A percentile compares a stretch with the other conserved stretches of the same genome.
phyloP scores from a whole-genome alignment of 305 asterid species.

The Rubia occidens region DNA sequence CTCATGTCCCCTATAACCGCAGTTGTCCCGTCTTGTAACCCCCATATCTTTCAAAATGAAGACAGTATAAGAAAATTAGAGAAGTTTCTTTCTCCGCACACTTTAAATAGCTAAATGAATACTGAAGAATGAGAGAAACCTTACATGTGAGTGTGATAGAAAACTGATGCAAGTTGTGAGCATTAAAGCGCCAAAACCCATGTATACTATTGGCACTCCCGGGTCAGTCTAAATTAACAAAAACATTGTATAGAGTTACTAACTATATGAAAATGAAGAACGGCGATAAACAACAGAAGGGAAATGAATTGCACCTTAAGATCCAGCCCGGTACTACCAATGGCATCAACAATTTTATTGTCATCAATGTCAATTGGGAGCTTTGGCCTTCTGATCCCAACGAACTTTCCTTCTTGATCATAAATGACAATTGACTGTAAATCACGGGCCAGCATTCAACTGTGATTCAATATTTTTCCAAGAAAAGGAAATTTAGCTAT shows the following conservation, averaged over 20 bases:
- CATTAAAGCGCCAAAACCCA: conserved; percentile 83
- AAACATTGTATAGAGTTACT: neutral
- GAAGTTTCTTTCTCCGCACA: neutral
- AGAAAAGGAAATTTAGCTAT: neutral
- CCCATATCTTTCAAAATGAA: conserved; percentile 55
- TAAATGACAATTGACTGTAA: conserved; percentile 77
- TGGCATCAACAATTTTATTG: conserved; percentile 47
- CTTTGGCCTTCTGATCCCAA: conserved; percentile 66
- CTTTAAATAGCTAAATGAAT: neutral
- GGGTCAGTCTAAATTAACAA: conserved; percentile 57
- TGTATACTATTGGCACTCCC: conserved; percentile 73
- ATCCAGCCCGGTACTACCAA: conserved; percentile 74
- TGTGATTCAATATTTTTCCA: conserved; percentile 8
- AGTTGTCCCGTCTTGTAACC: conserved; percentile 66
- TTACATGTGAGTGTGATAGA: conserved; percentile 78
- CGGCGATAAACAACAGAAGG: neutral
- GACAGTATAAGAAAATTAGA: conserved; percentile 14
- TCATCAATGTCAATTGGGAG: conserved; percentile 79
- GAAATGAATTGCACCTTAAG: conserved; percentile 41
- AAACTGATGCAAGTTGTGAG: conserved; percentile 86
- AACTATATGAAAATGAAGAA: neutral
- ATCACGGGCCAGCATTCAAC: conserved; percentile 94
- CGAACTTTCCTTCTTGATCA: conserved; percentile 80
- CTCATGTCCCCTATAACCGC: conserved; percentile 34
- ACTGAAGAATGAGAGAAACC: neutral